Percentiles rank a stretch among this genome's conserved stretches.
These are phyloP conservation scores for Limonomyces culmigenus DNA, from an alignment of 1,284 basidiomycete genomes.

Conservation along the genomic window DNA sequence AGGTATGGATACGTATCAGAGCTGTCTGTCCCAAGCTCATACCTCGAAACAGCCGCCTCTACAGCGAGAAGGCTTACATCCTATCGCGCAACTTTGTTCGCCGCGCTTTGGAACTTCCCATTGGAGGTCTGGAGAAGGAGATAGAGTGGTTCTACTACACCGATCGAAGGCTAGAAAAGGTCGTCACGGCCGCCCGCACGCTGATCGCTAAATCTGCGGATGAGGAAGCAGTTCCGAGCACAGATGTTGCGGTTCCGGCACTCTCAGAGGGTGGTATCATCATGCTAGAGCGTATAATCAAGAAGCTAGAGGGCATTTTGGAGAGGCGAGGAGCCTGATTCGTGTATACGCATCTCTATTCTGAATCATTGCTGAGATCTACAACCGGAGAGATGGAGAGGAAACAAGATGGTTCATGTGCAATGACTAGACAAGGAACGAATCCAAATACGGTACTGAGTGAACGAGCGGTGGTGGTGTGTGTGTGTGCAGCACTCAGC, in stretches of 20 bases:
- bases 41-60: constrained; percentile 41
- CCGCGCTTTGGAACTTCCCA: constrained; percentile 65
- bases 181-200: constrained; percentile 43
- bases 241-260: constrained; percentile 47
- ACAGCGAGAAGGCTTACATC: constrained; percentile 87
- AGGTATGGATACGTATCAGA: constrained; percentile 22
- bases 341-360: no score
- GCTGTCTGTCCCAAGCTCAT: background rate
- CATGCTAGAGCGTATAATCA: constrained; percentile 56
- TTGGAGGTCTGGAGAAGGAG: constrained; percentile 57
- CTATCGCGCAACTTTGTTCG: constrained; percentile 80
- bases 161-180: constrained; percentile 45
- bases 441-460: no score
- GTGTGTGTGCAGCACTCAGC: no score
- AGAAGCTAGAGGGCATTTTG: constrained; percentile 11
- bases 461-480: no score
- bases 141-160: constrained; percentile 61
- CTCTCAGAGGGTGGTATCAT: constrained; percentile 73
- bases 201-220: constrained; percentile 55
- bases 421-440: no score
- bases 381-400: no score
- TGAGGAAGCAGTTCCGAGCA: constrained; percentile 11
- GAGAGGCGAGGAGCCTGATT: no score
- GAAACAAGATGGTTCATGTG: no score
- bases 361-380: no score